A percentile compares a stretch with the other conserved stretches of the same genome.
Evolutionary conservation across 2,329 filamentous ascomycete genomes (phyloP).

Genomic region (Colletotrichum neosansevieriae): DNA sequence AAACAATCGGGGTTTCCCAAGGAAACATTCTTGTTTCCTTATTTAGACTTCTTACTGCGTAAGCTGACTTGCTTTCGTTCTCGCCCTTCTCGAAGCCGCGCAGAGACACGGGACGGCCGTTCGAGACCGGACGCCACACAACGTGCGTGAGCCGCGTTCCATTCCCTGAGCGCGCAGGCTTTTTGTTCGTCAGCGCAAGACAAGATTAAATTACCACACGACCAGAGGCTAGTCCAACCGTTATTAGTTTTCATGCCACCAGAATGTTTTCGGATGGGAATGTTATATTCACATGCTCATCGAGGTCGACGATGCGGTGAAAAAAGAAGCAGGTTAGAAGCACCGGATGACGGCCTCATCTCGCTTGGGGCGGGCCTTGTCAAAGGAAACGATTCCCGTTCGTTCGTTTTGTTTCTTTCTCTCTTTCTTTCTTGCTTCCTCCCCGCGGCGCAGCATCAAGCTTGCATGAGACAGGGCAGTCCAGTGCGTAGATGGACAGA

Average conservation of each 20-base stretch:
- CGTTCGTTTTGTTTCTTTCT: not conserved
- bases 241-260: too few species aligned
- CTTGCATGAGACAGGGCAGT: too few species aligned
- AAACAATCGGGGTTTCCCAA: not conserved
- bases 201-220: too few species aligned
- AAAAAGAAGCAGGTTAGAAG: too few species aligned
- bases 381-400: constrained; percentile 1
- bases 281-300: too few species aligned
- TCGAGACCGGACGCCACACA: constrained; percentile 3
- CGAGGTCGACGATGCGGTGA: not conserved
- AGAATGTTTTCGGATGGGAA: too few species aligned
- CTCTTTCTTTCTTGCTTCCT: not conserved
- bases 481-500: too few species aligned
- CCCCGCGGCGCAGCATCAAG: constrained; percentile 8
- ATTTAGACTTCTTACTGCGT: constrained; percentile 9
- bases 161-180: too few species aligned
- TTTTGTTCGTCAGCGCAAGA: too few species aligned
- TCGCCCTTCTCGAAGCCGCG: not conserved
- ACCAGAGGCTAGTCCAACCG: too few species aligned
- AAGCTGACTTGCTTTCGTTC: not conserved
- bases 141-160: not conserved
- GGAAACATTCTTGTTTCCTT: not conserved
- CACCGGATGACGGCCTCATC: too few species aligned
- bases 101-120: constrained; percentile 12
- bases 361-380: not conserved